Evolutionary conservation across 2,329 filamentous ascomycete genomes (phyloP), one percentile per base, ranked within the genome.

Genomic region (Xylaria sp.): DNA sequence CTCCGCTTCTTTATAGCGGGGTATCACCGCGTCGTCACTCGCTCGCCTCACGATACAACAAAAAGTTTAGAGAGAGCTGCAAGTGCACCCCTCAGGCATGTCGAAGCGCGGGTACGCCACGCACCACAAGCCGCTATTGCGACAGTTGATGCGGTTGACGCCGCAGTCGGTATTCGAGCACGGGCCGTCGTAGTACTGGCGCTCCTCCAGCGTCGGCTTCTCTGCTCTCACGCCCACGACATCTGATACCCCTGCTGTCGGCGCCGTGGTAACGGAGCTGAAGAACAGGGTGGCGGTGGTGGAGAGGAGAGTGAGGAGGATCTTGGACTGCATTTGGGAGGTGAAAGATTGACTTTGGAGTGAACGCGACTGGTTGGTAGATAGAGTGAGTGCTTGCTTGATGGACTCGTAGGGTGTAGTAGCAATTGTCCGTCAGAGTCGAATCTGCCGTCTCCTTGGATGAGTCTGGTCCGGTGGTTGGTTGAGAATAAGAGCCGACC

Each of bases 101-200:
- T 19, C 46, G 9, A 47, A 43, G 23, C 25, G 21, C 31, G 62
- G 62, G 15, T 58, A 61, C 4, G 49, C 43, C 1, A 64, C 58
- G 11, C 62, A 64, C 58, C 62, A 64, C 3, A 43, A 37, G 7
- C 45, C 21, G 4, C n/a, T 46, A 3, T 35, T 19, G 35, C 58
- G 58, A 54, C 62, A 64, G 50, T 64, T 61, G 42, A 52, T 35
- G 12, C 38, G 53, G 17, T 2, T 46, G 4, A 23, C 53, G 7
- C 62, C 62, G 40, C 62, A 64, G 28, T 64, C 49, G 11, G 62
- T 64, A 31, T 61, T 47, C 38, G 50, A 57, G 43, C 62, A 64
- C 4, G 62, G 62, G 14, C 62, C 62, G 38, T 55, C 31, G 31
- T 63, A 63, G 42, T 55, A 58, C 15, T 61, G 43, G 25, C 61